Evolutionary conservation across 148 eudicot genomes (phyloP), one percentile per base, ranked within the genome.

Genomic region (Fallopia convolvulus): DNA sequence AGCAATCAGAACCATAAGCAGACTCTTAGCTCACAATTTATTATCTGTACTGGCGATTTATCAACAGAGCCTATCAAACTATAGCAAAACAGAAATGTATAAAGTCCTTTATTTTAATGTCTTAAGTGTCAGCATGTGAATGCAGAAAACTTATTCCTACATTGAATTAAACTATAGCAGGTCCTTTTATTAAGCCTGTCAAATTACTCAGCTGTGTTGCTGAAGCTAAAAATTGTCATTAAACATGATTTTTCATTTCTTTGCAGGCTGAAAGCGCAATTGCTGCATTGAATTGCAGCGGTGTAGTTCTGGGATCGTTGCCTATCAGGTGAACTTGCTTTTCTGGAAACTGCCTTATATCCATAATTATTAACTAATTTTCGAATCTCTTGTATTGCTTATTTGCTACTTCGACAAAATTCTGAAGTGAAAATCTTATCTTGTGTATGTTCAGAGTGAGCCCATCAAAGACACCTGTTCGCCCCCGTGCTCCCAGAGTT

Each of bases 191-290:
- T 61, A 30, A 65, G 8, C 72, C 46, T 15, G 20, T 36, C 20
- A 39, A 68, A 68, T 41, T 39, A 33, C 3, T 20, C 14, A 26
- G 9, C 41, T 66, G 65, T 23, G 11, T 58, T 58, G 33, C 30
- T 58, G 0, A 58, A 58, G 30, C 1, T 58, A 58, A 52, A 58
- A 17, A 23, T 2, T 21, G 32, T 66, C 42, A 15, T 33, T 15
- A 5, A 33, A 11, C 72, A 6, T 68, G 46, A 36, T 36, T 39
- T 36, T 6, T 1, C 8, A 50, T 52, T 32, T 52, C 84, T 39
- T 77, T 82, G 75, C 89, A 90, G 94, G 94, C 94, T 80, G 94
- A 90, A 83, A 88, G 92, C 81, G 94, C 94, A 32, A 90, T 90
- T 83, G 77, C 85, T 44, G 94, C 94, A 77, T 85, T 90, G 83